Conservation (phyloP, 352 stramenopile genomes). For the Phytophthora ohioensis region DNA sequence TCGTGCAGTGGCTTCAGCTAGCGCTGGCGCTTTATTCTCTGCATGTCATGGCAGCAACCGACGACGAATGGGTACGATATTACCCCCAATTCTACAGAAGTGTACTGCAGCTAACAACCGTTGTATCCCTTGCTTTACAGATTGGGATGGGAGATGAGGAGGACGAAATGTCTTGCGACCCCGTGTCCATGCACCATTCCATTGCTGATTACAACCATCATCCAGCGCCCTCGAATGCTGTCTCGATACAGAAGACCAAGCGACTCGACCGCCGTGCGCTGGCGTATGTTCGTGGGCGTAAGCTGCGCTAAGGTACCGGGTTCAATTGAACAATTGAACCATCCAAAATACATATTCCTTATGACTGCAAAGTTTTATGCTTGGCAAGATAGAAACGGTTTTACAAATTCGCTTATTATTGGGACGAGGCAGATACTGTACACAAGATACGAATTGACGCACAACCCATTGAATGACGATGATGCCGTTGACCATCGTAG, state of each 20-base stretch:
- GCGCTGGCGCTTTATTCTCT: conserved; percentile 86
- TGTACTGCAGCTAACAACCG: not conserved
- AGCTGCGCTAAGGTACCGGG: conserved; percentile 56
- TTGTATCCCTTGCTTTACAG: conserved; percentile 31
- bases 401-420: too few species aligned
- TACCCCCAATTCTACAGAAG: not conserved
- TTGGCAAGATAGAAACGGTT: too few species aligned
- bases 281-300: conserved; percentile 76
- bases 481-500: not conserved
- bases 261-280: conserved; percentile 76
- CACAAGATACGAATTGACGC: too few species aligned
- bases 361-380: too few species aligned
- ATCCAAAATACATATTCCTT: not conserved
- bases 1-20: conserved; percentile 89
- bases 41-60: conserved; percentile 73
- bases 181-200: conserved; percentile 68
- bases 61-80: conserved; percentile 80
- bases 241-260: conserved; percentile 86
- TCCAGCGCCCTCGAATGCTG: conserved; percentile 56
- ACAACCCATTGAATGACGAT: too few species aligned
- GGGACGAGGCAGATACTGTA: too few species aligned
- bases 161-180: conserved; percentile 64
- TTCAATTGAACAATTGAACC: not conserved
- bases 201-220: conserved; percentile 85
- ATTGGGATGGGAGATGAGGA: conserved; percentile 70